Conservation (phyloP, 208 protist species). For the Acanthamoeba castellanii region DNA sequence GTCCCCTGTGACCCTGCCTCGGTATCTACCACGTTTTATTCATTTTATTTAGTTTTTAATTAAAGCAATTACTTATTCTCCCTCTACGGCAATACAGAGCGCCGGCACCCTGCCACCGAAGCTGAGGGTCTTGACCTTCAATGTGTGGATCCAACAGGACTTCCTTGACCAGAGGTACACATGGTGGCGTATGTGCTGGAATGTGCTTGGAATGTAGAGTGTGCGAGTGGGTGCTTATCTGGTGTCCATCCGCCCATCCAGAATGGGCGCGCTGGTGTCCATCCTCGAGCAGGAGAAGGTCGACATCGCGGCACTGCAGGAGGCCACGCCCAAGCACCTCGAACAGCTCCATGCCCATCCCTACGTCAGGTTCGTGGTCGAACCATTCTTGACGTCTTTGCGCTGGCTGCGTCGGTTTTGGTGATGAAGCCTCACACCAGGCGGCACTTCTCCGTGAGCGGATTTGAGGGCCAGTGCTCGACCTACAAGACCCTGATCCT, state of each 20-base stretch:
- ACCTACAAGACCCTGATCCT: slow-evolving; percentile 23
- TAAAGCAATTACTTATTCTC: background rate
- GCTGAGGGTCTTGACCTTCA: background rate
- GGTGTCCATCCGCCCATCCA: background rate
- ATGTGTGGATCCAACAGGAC: slow-evolving; percentile 9
- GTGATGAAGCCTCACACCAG: too few relatives aligned
- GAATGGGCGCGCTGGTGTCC: background rate
- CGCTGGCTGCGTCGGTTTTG: too few relatives aligned
- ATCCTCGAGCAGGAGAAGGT: background rate
- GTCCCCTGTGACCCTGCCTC: background rate
- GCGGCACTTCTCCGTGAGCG: background rate
- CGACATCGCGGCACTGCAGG: slow-evolving; percentile 8
- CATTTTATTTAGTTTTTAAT: background rate
- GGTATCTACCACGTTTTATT: background rate
- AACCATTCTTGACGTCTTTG: too few relatives aligned
- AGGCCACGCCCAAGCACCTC: background rate
- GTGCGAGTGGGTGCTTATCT: background rate
- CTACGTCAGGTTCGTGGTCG: background rate
- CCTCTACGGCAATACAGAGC: too few relatives aligned
- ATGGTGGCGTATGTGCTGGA: too few relatives aligned
- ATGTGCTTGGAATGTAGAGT: background rate
- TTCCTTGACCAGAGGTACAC: background rate
- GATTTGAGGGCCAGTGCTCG: background rate
- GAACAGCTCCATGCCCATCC: background rate
- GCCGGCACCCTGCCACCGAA: background rate